Percentiles rank a stretch among this genome's conserved stretches.
phyloP scores from a whole-genome alignment of 176 grass and related monocot genomes.

The Raddia guianensis region DNA sequence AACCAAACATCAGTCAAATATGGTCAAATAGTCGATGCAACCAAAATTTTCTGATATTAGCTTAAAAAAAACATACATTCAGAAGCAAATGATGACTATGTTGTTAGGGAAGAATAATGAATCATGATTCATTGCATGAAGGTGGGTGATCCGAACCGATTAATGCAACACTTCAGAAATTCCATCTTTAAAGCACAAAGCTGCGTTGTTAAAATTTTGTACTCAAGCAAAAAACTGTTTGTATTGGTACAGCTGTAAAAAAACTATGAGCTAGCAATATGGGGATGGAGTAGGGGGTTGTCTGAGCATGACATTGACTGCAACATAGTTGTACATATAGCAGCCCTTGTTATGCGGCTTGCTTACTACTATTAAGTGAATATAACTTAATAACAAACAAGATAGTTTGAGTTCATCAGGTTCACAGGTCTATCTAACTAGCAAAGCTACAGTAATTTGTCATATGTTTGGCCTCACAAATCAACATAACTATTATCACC shows the following conservation, averaged over 20 bases:
- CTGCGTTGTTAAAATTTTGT: slow-evolving; percentile 16
- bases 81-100: slow-evolving; percentile 8
- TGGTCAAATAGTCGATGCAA: background rate
- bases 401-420: slow-evolving; percentile 10
- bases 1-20: slow-evolving; percentile 6
- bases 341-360: background rate
- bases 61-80: slow-evolving; percentile 12
- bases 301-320: background rate
- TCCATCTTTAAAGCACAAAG: slow-evolving; percentile 8
- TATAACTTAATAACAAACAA: slow-evolving; percentile 9
- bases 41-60: background rate
- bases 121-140: slow-evolving; percentile 6
- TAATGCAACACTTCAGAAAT: slow-evolving; percentile 21
- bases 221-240: slow-evolving; percentile 7
- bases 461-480: slow-evolving; percentile 13
- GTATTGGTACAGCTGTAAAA: background rate
- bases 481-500: slow-evolving; percentile 54
- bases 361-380: background rate
- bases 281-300: background rate
- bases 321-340: background rate
- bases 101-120: background rate
- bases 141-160: background rate
- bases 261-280: slow-evolving; percentile 16
- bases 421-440: slow-evolving; percentile 1
- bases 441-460: background rate